Evolutionary conservation across 1,139 yeast species (phyloP).

Genomic region (Debaryomyces udenii): DNA sequence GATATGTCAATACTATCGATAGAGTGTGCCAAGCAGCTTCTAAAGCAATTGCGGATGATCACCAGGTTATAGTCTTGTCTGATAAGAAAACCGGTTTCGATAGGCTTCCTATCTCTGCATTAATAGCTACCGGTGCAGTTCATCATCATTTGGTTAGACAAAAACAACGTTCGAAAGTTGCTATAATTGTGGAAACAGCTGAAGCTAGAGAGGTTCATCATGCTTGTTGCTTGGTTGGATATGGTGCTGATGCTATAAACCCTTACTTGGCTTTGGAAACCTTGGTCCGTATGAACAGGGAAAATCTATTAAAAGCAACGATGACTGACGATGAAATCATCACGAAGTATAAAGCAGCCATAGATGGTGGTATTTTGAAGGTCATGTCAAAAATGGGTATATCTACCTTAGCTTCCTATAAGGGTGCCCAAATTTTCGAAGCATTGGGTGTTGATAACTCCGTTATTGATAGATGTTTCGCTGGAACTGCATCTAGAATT

Average conservation of each 20-base stretch:
- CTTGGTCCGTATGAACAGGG: constrained; percentile 78
- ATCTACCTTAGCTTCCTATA: constrained; percentile 93
- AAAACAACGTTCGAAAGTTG: constrained; percentile 95
- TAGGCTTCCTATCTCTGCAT: constrained; percentile 82
- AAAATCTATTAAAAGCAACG: constrained; percentile 66
- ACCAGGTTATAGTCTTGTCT: constrained; percentile 74
- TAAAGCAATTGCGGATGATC: constrained; percentile 74
- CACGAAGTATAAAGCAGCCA: constrained; percentile 76
- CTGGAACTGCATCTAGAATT: constrained; percentile 97
- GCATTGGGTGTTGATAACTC: constrained; percentile 95
- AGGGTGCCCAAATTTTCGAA: constrained; percentile 98
- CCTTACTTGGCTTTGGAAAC: constrained; percentile 95
- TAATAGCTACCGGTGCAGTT: constrained; percentile 94
- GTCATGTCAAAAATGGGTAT: constrained; percentile 99
- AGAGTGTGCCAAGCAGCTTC: constrained; percentile 88
- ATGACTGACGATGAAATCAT: constrained; percentile 63
- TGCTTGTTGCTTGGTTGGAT: constrained; percentile 90
- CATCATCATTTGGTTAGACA: constrained; percentile 96
- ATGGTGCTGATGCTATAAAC: constrained; percentile 95
- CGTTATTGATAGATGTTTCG: constrained; percentile 92
- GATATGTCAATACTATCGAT: constrained; percentile 84
- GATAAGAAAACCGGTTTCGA: constrained; percentile 65
- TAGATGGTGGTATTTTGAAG: constrained; percentile 89
- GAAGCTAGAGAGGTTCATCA: constrained; percentile 98
- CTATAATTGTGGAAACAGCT: constrained; percentile 87